Evolutionary conservation across 257 asterid species (phyloP), one percentile per base, ranked within the genome.

Genomic region (Ajuga chamaepitys): DNA sequence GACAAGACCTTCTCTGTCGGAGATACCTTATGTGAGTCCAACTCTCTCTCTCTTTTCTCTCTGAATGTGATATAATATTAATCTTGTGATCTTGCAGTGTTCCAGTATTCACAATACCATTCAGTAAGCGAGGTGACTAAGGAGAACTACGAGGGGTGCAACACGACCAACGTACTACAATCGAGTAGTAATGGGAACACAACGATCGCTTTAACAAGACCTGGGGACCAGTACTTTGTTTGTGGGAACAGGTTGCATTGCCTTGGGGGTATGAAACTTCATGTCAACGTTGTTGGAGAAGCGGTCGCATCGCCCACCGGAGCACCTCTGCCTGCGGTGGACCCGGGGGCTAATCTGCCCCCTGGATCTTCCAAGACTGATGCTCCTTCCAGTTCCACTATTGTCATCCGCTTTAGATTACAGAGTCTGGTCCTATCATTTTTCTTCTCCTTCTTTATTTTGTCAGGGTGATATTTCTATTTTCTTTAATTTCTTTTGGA

Each of bases 251-350:
- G 78, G 73, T 37, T 91, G 70, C 86, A 88, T 64, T 91, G 98
- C 52, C 83, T 88, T 10, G 94, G 85, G 2, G 98, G 98, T 42
- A 81, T 86, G 98, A 91, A 91, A 38, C 85, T 91, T 61, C 95
- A 77, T 9, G 94, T 77, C 4, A 58, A 64, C 20, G 87, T 86
- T 1, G 65, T 51, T 1, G 67, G 32, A 0, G 37, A 70, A 65
- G 63, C 13, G 62, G 59, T 72, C 2, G n/a, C 54, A 1, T 44
- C 89, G 0, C 88, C 94, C 0, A 58, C 61, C 0, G 32, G 64
- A 12, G 79, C 87, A 0, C 93, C 93, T 3, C 37, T 30, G 62
- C 75, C 79, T 1, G 80, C 52, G 25, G 71, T 78, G 1, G 34
- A 30, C 11, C 9, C 52, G 72, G 83, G 4, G 67, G 66, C 61